A percentile compares a stretch with the other conserved stretches of the same genome.
These are phyloP conservation scores for Cercophora sp. DNA, from an alignment of 495 filamentous ascomycete genomes.

Conservation along the genomic window DNA sequence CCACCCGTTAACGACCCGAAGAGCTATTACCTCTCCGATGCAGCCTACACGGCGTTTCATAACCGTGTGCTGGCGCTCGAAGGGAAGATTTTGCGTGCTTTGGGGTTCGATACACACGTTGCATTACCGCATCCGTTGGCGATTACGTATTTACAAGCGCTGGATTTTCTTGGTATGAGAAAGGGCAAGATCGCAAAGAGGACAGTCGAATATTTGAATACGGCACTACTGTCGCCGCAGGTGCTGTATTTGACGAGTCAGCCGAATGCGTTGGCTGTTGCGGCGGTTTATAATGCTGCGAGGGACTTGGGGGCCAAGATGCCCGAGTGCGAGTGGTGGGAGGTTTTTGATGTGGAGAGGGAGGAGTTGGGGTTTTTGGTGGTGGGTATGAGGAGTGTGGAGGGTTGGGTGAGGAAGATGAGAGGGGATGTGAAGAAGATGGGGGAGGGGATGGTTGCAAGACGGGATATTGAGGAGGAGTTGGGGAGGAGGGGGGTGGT, in stretches of 20 bases:
- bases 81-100: conserved; percentile 64
- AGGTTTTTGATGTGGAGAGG: conserved; percentile 94
- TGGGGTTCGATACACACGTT: conserved; percentile 80
- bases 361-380: conserved; percentile 94
- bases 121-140: conserved; percentile 82
- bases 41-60: conserved; percentile 59
- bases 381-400: conserved; percentile 76
- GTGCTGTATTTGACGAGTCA: conserved; percentile 89
- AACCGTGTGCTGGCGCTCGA: conserved; percentile 65
- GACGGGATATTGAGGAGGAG: conserved; percentile 38
- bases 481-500: conserved; percentile 40
- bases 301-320: conserved; percentile 72
- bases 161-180: conserved; percentile 52
- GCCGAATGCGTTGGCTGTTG: conserved; percentile 77
- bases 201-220: conserved; percentile 74
- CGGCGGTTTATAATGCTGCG: conserved; percentile 85
- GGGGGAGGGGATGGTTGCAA: conserved; percentile 37
- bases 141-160: conserved; percentile 87
- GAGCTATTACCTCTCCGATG: conserved; percentile 70
- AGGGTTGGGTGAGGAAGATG: conserved; percentile 58
- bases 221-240: conserved; percentile 79
- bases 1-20: conserved; percentile 44
- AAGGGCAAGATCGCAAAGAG: conserved; percentile 52
- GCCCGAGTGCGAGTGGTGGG: conserved; percentile 88
- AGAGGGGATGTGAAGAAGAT: conserved; percentile 27